These are phyloP conservation scores for Auricularia auricula-judae DNA, from an alignment of 768 basidiomycete species.

Conservation along the genomic window DNA sequence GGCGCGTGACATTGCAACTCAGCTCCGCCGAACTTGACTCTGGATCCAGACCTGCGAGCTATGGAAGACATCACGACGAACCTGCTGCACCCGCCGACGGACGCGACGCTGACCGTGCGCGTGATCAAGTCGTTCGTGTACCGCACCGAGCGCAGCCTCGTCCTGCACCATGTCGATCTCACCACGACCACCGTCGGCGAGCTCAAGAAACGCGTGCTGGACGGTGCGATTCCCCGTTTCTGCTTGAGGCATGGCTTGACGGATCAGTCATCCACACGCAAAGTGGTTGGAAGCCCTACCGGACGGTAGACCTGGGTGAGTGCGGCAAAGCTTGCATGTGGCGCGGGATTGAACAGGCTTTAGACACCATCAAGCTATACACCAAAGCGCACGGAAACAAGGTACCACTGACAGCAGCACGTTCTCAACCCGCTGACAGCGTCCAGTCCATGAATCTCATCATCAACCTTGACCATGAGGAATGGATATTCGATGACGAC, in stretches of 20 bases:
- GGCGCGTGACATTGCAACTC: no score
- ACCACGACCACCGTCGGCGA: slow-evolving; percentile 64
- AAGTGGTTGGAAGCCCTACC: slow-evolving; percentile 84
- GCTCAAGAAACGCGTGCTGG: slow-evolving; percentile 59
- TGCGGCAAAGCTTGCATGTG: slow-evolving; percentile 1
- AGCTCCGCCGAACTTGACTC: no score
- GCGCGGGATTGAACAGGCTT: background rate
- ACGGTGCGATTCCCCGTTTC: slow-evolving; percentile 36
- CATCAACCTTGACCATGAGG: slow-evolving; percentile 93
- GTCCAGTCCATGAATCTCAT: slow-evolving; percentile 89
- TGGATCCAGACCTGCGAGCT: background rate
- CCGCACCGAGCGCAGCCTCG: slow-evolving; percentile 78
- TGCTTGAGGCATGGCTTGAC: slow-evolving; percentile 6
- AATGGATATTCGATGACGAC: slow-evolving; percentile 77
- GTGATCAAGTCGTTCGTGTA: slow-evolving; percentile 93
- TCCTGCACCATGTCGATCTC: slow-evolving; percentile 75
- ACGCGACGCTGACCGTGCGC: slow-evolving; percentile 80
- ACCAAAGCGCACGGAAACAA: slow-evolving; percentile 92
- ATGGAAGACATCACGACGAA: slow-evolving; percentile 37
- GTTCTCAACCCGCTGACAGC: background rate
- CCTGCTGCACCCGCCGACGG: slow-evolving; percentile 50
- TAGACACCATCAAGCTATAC: slow-evolving; percentile 92
- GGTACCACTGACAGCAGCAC: slow-evolving; percentile 29
- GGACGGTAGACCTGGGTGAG: slow-evolving; percentile 56
- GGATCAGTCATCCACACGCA: slow-evolving; percentile 56